These are phyloP conservation scores for Solanum hybrid DNA, from an alignment of 305 asterid species.

Conservation along the genomic window DNA sequence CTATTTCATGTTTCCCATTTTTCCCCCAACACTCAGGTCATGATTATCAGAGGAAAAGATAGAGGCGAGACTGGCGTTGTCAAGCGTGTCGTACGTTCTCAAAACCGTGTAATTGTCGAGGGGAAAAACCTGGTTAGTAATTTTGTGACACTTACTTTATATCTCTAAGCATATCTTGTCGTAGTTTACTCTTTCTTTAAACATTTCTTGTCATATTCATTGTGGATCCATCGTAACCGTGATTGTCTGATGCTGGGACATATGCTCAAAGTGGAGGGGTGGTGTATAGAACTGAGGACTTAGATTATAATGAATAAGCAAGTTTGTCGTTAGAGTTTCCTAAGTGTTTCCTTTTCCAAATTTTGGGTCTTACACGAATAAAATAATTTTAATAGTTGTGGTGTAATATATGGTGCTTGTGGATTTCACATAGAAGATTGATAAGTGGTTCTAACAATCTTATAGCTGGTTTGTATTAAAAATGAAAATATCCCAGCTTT, in stretches of 20 bases:
- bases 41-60: constrained; percentile 88
- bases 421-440: not conserved
- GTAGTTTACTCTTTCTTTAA: not conserved
- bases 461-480: not conserved
- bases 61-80: constrained; percentile 76
- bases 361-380: not conserved
- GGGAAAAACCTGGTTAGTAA: constrained; percentile 79
- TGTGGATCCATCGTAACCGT: not conserved
- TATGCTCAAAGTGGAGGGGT: not conserved
- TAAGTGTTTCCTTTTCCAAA: not conserved
- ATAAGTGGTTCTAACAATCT: not conserved
- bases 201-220: not conserved
- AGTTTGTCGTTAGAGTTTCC: not conserved
- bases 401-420: not conserved
- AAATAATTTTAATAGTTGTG: not conserved
- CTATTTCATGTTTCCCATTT: not conserved
- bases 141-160: not conserved
- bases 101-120: constrained; percentile 85
- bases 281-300: not conserved
- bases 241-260: not conserved
- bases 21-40: constrained; percentile 37
- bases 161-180: not conserved
- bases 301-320: not conserved
- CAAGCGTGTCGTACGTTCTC: constrained; percentile 79
- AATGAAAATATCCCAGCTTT: not conserved